phyloP scores from a whole-genome alignment of 139 green algal species.

The Edaphochlamys debaryana region DNA sequence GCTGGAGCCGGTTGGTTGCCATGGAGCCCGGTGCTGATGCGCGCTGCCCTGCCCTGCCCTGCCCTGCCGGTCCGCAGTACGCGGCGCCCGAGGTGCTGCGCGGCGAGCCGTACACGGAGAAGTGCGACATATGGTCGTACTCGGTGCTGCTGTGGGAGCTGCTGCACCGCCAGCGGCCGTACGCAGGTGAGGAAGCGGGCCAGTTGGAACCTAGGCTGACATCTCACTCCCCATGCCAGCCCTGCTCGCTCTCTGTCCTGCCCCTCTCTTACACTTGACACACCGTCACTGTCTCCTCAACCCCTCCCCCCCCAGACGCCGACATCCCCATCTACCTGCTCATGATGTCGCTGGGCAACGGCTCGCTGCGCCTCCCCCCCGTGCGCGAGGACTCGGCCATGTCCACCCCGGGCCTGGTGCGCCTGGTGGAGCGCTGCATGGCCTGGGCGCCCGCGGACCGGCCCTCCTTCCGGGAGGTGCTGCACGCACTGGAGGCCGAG shows the following conservation, averaged over 20 bases:
- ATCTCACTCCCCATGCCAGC: no score
- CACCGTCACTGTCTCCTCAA: no score
- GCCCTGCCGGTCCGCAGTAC: no score
- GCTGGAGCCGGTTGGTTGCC: no score
- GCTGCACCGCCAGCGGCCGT: slow-evolving; percentile 61
- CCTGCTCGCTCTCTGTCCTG: no score
- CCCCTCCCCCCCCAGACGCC: slow-evolving; percentile 60
- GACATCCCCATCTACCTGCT: slow-evolving; percentile 64
- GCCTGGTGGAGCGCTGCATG: slow-evolving; percentile 56
- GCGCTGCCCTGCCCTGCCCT: no score
- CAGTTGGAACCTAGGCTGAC: no score
- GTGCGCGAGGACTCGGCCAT: slow-evolving; percentile 36
- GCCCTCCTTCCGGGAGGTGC: slow-evolving; percentile 62
- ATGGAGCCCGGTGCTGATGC: no score
- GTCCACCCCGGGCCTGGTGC: slow-evolving; percentile 30
- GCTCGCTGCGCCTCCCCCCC: slow-evolving; percentile 46
- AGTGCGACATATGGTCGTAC: slow-evolving; percentile 64
- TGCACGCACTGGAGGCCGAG: slow-evolving; percentile 63
- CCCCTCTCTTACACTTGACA: no score
- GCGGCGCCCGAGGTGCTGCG: slow-evolving; percentile 70
- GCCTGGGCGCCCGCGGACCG: slow-evolving; percentile 43
- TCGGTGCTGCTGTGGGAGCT: slow-evolving; percentile 71
- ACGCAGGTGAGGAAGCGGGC: no score
- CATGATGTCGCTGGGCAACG: slow-evolving; percentile 62
- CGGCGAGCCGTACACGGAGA: slow-evolving; percentile 68